phyloP scores from a whole-genome alignment of 192 early-diverging fungal species.

The Phycomyces blakesleeanus region DNA sequence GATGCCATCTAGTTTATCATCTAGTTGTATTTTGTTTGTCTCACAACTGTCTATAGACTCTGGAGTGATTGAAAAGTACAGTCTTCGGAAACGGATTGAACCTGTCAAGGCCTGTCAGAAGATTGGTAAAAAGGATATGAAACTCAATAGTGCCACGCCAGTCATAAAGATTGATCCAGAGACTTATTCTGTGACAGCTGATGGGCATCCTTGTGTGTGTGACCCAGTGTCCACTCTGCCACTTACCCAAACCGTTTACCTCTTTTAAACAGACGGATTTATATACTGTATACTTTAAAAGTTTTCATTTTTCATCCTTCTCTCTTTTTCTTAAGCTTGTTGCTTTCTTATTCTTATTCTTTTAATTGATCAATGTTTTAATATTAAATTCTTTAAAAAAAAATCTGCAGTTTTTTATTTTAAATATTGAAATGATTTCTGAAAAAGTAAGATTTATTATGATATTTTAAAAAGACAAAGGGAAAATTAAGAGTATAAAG shows the following conservation, averaged over 20 bases:
- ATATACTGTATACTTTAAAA: no score
- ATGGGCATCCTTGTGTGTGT: conserved; percentile 66
- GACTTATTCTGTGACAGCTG: conserved; percentile 80
- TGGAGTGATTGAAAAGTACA: conserved; percentile 53
- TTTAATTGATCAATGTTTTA: no score
- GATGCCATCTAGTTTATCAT: conserved; percentile 51
- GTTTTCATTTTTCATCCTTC: no score
- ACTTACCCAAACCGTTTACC: conserved; percentile 63
- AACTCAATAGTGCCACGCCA: conserved; percentile 75
- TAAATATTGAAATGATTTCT: no score
- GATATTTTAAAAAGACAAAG: no score
- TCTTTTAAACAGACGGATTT: no score
- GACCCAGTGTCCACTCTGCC: conserved; percentile 68
- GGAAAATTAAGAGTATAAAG: no score
- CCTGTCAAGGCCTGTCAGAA: conserved; percentile 72
- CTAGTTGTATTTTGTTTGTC: conserved; percentile 77
- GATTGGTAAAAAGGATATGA: conserved; percentile 84
- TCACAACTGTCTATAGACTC: conserved; percentile 68
- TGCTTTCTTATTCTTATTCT: no score
- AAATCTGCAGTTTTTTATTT: no score
- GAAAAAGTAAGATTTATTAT: no score
- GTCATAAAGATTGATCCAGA: conserved; percentile 86
- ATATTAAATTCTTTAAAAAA: no score
- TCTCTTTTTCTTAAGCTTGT: no score
- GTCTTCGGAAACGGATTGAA: conserved; percentile 61